Evolutionary conservation across 805 yeast genomes (phyloP).

Genomic region (Teunomyces stri): DNA sequence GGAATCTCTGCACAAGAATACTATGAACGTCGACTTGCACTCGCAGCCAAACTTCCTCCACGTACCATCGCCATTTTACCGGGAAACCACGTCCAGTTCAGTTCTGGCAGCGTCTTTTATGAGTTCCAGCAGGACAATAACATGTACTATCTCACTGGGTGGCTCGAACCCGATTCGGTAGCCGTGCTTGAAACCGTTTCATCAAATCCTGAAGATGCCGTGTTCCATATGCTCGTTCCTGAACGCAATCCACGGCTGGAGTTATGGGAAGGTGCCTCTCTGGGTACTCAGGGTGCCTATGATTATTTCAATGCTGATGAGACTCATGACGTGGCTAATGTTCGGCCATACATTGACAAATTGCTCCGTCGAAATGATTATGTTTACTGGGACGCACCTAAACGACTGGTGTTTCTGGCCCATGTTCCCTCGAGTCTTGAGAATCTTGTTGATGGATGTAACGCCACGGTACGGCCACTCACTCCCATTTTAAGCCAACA

Average conservation of each 20-base stretch:
- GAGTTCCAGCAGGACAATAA: constrained; percentile 92
- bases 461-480: constrained; percentile 44
- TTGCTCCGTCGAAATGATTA: constrained; percentile 48
- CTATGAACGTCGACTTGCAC: constrained; percentile 60
- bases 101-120: constrained; percentile 89
- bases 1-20: constrained; percentile 86
- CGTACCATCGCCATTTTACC: constrained; percentile 70
- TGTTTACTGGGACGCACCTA: constrained; percentile 54
- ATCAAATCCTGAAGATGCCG: constrained; percentile 45
- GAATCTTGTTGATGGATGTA: constrained; percentile 23
- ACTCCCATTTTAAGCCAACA: constrained; percentile 42
- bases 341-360: constrained; percentile 43
- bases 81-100: constrained; percentile 70
- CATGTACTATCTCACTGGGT: constrained; percentile 83
- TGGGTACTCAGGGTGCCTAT: constrained; percentile 79
- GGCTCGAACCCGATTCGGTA: constrained; percentile 85
- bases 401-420: constrained; percentile 16
- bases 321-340: constrained; percentile 49
- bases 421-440: constrained; percentile 8
- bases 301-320: constrained; percentile 88
- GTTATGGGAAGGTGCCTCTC: constrained; percentile 93
- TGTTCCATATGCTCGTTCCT: constrained; percentile 80
- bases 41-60: constrained; percentile 58
- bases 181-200: constrained; percentile 57
- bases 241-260: constrained; percentile 75